Conservation (phyloP, 352 stramenopile species). For the Phytophthora fragariaefolia region DNA sequence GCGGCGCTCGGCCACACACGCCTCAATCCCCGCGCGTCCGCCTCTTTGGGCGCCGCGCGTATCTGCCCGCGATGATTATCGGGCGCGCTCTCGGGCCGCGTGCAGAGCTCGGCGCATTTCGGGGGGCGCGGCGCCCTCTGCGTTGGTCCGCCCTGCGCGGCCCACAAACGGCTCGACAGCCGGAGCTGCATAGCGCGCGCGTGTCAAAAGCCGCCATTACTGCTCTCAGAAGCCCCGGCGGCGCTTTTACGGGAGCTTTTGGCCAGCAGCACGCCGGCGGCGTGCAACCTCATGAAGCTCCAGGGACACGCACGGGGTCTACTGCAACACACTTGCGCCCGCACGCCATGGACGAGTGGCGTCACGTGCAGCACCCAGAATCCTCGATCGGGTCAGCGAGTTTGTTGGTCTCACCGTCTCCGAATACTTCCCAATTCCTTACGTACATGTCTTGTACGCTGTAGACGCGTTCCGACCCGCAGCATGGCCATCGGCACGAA, state of each 20-base stretch:
- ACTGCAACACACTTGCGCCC: too few relatives aligned
- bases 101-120: conserved; percentile 25
- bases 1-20: conserved; percentile 31
- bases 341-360: too few relatives aligned
- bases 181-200: conserved; percentile 27
- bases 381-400: too few relatives aligned
- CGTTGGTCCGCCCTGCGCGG: conserved; percentile 23
- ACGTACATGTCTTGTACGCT: too few relatives aligned
- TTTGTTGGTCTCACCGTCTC: too few relatives aligned
- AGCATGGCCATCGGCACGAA: conserved; percentile 27
- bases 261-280: conserved; percentile 18
- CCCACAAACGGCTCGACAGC: conserved; percentile 28
- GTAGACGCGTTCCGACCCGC: neutral
- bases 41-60: conserved; percentile 26
- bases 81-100: too few relatives aligned
- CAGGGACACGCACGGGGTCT: too few relatives aligned
- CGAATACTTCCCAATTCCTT: too few relatives aligned
- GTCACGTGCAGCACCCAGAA: too few relatives aligned
- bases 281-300: neutral
- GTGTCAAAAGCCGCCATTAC: conserved; percentile 45
- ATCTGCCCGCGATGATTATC: conserved; percentile 7
- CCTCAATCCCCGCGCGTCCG: conserved; percentile 25
- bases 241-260: conserved; percentile 38
- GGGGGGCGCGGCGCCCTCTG: conserved; percentile 9
- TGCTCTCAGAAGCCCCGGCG: conserved; percentile 13